Percentiles rank a stretch among this genome's conserved stretches.
Conservation (phyloP, 1,139 yeast genomes). For the Geotrichum candidum region DNA sequence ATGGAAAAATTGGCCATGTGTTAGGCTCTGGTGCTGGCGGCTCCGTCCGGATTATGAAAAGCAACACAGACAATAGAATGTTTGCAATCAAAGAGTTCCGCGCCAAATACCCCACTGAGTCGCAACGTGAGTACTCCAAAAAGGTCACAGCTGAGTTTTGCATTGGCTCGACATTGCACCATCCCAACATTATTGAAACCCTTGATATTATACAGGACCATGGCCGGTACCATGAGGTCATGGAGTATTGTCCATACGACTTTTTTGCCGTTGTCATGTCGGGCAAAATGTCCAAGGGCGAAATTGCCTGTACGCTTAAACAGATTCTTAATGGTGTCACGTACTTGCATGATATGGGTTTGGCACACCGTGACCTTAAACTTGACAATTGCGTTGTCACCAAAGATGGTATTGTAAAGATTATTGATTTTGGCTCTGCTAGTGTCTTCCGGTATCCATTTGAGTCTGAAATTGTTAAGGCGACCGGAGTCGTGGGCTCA, state of each 20-base stretch:
- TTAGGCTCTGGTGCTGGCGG: constrained; percentile 98
- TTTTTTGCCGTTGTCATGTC: constrained; percentile 97
- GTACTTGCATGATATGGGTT: constrained; percentile 77
- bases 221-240: constrained; percentile 81
- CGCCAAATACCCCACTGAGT: constrained; percentile 74
- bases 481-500: constrained; percentile 93
- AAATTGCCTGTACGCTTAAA: constrained; percentile 81
- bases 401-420: constrained; percentile 74
- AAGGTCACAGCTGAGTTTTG: constrained; percentile 96
- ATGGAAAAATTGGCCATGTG: constrained; percentile 82
- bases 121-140: constrained; percentile 87
- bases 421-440: constrained; percentile 94
- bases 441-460: constrained; percentile 90
- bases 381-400: constrained; percentile 91
- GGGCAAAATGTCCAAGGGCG: constrained; percentile 78
- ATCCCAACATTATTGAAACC: constrained; percentile 89
- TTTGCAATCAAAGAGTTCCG: constrained; percentile 96
- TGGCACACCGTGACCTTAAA: constrained; percentile 92
- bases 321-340: constrained; percentile 79
- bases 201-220: constrained; percentile 85
- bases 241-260: constrained; percentile 96
- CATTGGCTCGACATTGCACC: constrained; percentile 90
- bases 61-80: constrained; percentile 73
- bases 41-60: constrained; percentile 74
- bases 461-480: constrained; percentile 66